Evolutionary conservation across 2,329 filamentous ascomycete species (phyloP), one percentile per base, ranked within the genome.

Genomic region (Apiospora aurea): DNA sequence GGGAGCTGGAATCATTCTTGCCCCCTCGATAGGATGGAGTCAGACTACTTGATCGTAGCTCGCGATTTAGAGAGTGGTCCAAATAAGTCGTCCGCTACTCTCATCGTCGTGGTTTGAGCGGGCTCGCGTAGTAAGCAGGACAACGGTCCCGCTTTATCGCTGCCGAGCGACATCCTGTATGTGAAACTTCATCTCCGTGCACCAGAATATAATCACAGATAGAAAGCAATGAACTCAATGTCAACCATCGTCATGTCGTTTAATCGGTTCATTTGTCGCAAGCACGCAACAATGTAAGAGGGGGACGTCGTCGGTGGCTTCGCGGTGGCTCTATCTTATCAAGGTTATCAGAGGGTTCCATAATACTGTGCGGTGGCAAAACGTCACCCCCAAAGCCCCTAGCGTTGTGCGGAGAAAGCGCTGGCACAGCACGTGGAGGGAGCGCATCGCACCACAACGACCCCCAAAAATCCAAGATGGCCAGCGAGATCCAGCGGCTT

Each of bases 401-500:
- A 64, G 53, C 53, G 53, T 61, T 61, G 14, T 61, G 53, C 53
- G 53, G 53, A 61, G 53, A 57, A 26, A 61, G 53, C 53, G 26
- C 49, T 51, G 49, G 10, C 10, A 24, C 49, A 51, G 29, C 53
- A 61, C 53, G 53, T 61, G 53, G 53, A 38, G 29, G 29, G 29
- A 21, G 57, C 46, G 8, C 44, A 47, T 21, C 44, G 8, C 53
- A 61, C 53, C 53, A n/a, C 29, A 18, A 29, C 14, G 26, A 57
- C 4, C 51, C 26, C 51, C 57, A 41, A 38, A 64, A 61, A 38
- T 61, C 16, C 29, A 38, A 38, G 53, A 61, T 61, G 34, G 34
- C 57, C 34, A 64, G 57, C 29, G 57, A 64, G 57, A 64, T 41
- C 57, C 57, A 64, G 57, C 21, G 57, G 57, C 57, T 41, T 64